Conservation (phyloP, 495 filamentous ascomycete genomes). For the Aspergillus homomorphus region DNA sequence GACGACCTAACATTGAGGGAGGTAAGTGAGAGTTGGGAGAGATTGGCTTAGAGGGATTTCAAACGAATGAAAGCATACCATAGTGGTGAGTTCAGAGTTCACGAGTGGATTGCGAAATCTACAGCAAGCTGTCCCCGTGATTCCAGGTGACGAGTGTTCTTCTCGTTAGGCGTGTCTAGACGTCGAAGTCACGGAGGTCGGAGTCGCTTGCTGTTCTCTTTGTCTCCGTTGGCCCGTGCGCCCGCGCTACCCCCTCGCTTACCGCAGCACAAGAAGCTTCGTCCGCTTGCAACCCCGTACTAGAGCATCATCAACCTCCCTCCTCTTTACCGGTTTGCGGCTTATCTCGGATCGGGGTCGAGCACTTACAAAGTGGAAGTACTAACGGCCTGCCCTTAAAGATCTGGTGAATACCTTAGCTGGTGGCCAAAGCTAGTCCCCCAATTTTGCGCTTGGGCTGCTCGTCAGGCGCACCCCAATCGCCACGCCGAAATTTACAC, state of each 20-base stretch:
- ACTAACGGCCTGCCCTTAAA: neutral
- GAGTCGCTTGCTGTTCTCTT: slow-evolving; percentile 50
- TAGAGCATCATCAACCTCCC: neutral
- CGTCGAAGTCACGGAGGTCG: slow-evolving; percentile 31
- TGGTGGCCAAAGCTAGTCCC: neutral
- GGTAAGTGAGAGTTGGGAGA: slow-evolving; percentile 18
- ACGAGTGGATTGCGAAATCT: neutral
- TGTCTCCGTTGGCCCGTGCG: slow-evolving; percentile 38
- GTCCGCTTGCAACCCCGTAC: slow-evolving; percentile 12
- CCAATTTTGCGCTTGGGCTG: neutral
- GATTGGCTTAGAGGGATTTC: slow-evolving; percentile 5
- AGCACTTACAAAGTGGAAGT: neutral
- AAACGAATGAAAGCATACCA: slow-evolving; percentile 21
- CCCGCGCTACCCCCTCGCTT: slow-evolving; percentile 41
- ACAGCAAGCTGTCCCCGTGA: neutral
- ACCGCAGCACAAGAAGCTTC: slow-evolving; percentile 28
- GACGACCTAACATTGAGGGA: slow-evolving; percentile 67
- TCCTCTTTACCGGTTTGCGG: neutral
- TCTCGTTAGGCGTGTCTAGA: slow-evolving; percentile 8
- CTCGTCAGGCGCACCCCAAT: slow-evolving; percentile 7
- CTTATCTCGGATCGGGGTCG: neutral
- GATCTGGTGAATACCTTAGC: neutral
- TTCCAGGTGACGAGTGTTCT: slow-evolving; percentile 6
- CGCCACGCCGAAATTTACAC: slow-evolving; percentile 24
- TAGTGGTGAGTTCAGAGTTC: slow-evolving; percentile 4